These are phyloP conservation scores for Xylaria intraflava DNA, from an alignment of 495 filamentous ascomycete genomes.

Conservation along the genomic window DNA sequence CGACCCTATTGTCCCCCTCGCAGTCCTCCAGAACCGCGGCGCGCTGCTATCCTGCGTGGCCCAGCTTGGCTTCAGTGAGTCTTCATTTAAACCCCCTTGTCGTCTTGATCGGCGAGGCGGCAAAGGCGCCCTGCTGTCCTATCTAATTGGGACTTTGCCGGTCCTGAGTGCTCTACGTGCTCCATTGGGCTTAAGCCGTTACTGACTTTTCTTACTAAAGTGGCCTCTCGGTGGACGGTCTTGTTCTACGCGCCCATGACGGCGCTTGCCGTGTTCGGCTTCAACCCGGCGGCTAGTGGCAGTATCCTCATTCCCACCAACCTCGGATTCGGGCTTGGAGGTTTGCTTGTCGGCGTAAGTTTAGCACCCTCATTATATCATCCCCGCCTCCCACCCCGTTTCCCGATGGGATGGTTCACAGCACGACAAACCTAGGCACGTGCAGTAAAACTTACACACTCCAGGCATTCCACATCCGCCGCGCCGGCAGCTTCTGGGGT, in stretches of 20 bases:
- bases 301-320: constrained; percentile 71
- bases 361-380: not conserved
- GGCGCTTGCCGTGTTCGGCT: constrained; percentile 60
- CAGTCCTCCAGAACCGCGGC: constrained; percentile 54
- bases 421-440: not conserved
- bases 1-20: constrained; percentile 65
- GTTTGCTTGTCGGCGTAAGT: constrained; percentile 54
- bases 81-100: not conserved
- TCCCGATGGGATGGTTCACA: not conserved
- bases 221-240: constrained; percentile 71
- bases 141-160: not conserved
- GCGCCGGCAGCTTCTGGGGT: constrained; percentile 57
- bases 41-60: constrained; percentile 61
- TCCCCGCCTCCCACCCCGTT: not conserved
- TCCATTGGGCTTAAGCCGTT: not conserved
- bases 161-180: not conserved
- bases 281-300: constrained; percentile 59
- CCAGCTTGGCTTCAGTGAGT: constrained; percentile 53
- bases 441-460: not conserved
- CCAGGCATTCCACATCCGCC: constrained; percentile 58
- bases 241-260: constrained; percentile 73
- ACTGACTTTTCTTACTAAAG: not conserved
- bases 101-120: not conserved
- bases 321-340: constrained; percentile 63
- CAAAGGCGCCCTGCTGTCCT: not conserved